phyloP scores from a whole-genome alignment of 1,139 yeast species.

The Debaryomyces subglobosus region DNA sequence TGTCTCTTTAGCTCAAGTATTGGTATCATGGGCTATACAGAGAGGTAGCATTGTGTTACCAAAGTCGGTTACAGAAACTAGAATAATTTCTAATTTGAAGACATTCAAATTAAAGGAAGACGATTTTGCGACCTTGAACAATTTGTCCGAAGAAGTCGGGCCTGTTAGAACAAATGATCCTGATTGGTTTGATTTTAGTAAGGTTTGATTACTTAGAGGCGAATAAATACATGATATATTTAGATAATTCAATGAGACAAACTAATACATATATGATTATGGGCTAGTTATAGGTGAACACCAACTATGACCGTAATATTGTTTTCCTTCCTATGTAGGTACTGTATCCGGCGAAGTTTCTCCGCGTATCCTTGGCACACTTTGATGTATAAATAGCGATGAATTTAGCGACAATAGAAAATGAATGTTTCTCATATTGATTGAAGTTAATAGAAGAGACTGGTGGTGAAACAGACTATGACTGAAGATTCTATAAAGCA shows the following conservation, averaged over 20 bases:
- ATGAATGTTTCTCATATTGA: not conserved
- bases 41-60: constrained; percentile 57
- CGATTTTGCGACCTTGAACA: constrained; percentile 37
- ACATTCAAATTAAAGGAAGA: constrained; percentile 34
- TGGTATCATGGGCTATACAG: constrained; percentile 57
- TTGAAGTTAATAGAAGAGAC: not conserved
- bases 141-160: constrained; percentile 34
- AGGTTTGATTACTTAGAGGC: not conserved
- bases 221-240: too few relatives aligned
- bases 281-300: too few relatives aligned
- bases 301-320: too few relatives aligned
- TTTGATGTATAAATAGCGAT: not conserved
- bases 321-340: too few relatives aligned
- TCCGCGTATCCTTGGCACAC: not conserved
- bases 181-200: constrained; percentile 16
- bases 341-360: not conserved
- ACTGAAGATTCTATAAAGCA: constrained; percentile 26
- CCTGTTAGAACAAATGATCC: constrained; percentile 33
- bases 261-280: too few relatives aligned
- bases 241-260: too few relatives aligned
- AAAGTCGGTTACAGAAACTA: constrained; percentile 47
- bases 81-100: constrained; percentile 38
- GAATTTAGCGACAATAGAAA: not conserved
- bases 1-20: constrained; percentile 47
- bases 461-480: not conserved